These are phyloP conservation scores for Ustilago nuda DNA, from an alignment of 1,284 basidiomycete genomes.

Conservation along the genomic window DNA sequence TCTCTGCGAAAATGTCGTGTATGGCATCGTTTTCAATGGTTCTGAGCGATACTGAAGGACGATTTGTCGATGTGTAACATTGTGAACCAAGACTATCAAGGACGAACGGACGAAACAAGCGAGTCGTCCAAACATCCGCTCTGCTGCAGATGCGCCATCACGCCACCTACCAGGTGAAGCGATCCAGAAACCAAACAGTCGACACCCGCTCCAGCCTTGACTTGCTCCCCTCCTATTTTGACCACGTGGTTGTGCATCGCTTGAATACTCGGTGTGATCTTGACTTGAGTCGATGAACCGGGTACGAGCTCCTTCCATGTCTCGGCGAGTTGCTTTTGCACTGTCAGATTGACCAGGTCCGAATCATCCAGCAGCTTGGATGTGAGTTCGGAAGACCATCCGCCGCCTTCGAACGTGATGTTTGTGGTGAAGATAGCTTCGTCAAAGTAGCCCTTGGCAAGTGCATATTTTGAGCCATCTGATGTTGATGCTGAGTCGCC, in stretches of 20 bases:
- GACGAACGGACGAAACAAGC: conserved; percentile 47
- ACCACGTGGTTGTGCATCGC: conserved; percentile 74
- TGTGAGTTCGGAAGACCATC: conserved; percentile 78
- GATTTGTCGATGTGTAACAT: too few relatives aligned
- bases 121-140: conserved; percentile 55
- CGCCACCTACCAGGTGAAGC: conserved; percentile 91
- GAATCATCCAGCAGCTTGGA: conserved; percentile 55
- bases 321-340: conserved; percentile 59
- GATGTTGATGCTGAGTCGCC: not conserved
- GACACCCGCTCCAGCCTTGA: conserved; percentile 69
- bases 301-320: conserved; percentile 55
- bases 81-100: conserved; percentile 4
- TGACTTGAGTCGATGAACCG: conserved; percentile 58
- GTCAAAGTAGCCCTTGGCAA: conserved; percentile 75
- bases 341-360: conserved; percentile 54
- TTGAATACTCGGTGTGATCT: conserved; percentile 88
- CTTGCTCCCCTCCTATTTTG: conserved; percentile 72
- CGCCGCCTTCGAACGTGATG: conserved; percentile 88
- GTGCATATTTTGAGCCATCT: conserved; percentile 3
- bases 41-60: too few relatives aligned
- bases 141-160: conserved; percentile 75
- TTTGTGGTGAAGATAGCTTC: conserved; percentile 94
- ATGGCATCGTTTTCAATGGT: too few relatives aligned
- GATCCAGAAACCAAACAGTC: conserved; percentile 90
- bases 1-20: too few relatives aligned